Percentiles rank a stretch among this genome's conserved stretches.
phyloP scores from a whole-genome alignment of 495 filamentous ascomycete species.

The Xylaria acuta region DNA sequence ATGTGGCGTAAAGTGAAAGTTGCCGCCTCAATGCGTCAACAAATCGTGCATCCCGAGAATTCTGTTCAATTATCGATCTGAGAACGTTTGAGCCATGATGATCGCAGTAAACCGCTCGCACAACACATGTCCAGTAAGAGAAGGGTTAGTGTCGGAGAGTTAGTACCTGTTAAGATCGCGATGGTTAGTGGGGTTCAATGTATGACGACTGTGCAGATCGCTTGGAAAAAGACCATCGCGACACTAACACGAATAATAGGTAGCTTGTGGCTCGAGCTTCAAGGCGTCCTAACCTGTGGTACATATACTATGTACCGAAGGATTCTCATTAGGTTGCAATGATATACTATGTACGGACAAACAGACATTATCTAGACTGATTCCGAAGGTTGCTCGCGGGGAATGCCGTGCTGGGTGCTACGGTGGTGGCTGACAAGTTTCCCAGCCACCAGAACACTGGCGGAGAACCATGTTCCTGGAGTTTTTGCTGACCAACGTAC shows the following conservation, averaged over 20 bases:
- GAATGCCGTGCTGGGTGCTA: background rate
- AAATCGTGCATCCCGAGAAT: background rate
- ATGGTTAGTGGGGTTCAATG: constrained; percentile 7
- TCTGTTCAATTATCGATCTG: background rate
- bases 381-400: background rate
- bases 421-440: constrained; percentile 27
- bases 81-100: background rate
- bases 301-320: background rate
- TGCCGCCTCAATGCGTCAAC: background rate
- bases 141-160: background rate
- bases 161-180: constrained; percentile 5
- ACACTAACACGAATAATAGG: constrained; percentile 14
- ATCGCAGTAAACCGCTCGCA: too few species aligned
- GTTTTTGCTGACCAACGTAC: constrained; percentile 24
- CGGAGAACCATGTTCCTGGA: constrained; percentile 13
- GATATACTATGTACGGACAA: background rate
- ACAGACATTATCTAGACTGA: background rate
- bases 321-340: constrained; percentile 1
- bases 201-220: background rate
- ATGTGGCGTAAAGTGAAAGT: background rate
- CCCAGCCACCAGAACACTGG: constrained; percentile 24
- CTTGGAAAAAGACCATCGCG: constrained; percentile 4
- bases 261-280: background rate
- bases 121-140: background rate
- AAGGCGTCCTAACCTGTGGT: background rate